Base-by-base conservation (phyloP, 176 grass and related monocot species). In the Saccharum officinarum region DNA sequence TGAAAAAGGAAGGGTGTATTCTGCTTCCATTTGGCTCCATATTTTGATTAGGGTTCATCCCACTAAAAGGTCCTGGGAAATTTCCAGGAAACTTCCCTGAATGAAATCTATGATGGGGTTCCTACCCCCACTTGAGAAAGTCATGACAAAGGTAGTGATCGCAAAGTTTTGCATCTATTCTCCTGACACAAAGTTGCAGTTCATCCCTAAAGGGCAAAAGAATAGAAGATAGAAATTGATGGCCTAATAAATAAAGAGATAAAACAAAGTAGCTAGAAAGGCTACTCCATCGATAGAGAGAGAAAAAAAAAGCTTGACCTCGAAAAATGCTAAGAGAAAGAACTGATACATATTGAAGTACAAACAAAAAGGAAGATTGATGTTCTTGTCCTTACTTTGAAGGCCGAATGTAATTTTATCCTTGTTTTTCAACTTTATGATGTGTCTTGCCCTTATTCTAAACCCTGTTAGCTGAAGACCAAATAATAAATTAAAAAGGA, bases 161-260 rank as follows among this genome's bases (percentile, higher is more conserved):
- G 5, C 63, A 12, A 42, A 69, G 62, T 22, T 65, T 14, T 82
- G 85, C 85, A 87, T 87, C 71, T 68, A 60, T 81, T 87, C 78
- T 68, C 47, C 25, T 59, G 71, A 28, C 44, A 39, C 39, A 39
- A 63, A 81, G 69, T 84, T 46, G 62, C 8, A 71, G 26, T 18
- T 60, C 25, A 60, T 17, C 7, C 47, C 54, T 4, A 37, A 74
- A 83, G 38, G 7, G 0, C 15, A 73, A 3, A 44, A 9, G 5
- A 42, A 20, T 61, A 45, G 30, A 83, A 10, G 36, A 83, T 5
- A 31, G 4, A 38, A 40, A 67, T 39, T 59, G 22, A 22, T 13
- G 15, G 22, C 37, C 18, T 42, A 67, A 76, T n/a, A 40, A 76
- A 52, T 34, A n/a, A 17, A 16, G 17, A 18, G 22, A 85, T 23